Conservation (phyloP, 768 basidiomycete species). For the Nevesoporus exiguus region DNA sequence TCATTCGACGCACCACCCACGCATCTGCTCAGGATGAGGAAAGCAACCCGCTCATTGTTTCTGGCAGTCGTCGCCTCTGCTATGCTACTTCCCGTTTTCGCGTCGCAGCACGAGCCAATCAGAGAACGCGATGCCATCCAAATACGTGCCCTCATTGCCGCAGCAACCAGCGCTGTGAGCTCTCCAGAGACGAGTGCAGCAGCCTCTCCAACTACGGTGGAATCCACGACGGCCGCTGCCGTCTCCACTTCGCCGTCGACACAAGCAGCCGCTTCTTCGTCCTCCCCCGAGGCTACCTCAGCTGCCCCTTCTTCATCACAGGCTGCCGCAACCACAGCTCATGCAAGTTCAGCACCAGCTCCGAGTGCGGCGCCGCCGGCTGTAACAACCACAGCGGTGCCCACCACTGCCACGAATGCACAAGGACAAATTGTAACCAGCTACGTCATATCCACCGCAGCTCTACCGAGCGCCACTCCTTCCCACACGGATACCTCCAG, state of each 20-base stretch:
- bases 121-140: constrained; percentile 11
- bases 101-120: constrained; percentile 20
- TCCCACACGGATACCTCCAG: constrained; percentile 20
- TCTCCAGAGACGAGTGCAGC: background rate
- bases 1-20: constrained; percentile 3
- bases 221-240: background rate
- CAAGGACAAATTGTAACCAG: constrained; percentile 31
- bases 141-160: constrained; percentile 9
- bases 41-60: constrained; percentile 22
- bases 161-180: background rate
- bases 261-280: constrained; percentile 8
- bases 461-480: constrained; percentile 26
- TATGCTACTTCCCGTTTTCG: constrained; percentile 24
- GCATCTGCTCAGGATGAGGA: constrained; percentile 23
- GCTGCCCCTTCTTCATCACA: constrained; percentile 2
- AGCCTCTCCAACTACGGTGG: background rate
- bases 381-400: constrained; percentile 2
- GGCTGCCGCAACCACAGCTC: background rate
- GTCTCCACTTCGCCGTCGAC: background rate
- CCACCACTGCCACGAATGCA: constrained; percentile 28
- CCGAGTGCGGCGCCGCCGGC: background rate
- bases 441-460: constrained; percentile 8
- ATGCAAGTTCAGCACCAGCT: constrained; percentile 1
- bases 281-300: constrained; percentile 3
- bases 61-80: constrained; percentile 27